Base-by-base conservation (phyloP, 106 monocot genomes). In the Dendrobium chrysotoxum region DNA sequence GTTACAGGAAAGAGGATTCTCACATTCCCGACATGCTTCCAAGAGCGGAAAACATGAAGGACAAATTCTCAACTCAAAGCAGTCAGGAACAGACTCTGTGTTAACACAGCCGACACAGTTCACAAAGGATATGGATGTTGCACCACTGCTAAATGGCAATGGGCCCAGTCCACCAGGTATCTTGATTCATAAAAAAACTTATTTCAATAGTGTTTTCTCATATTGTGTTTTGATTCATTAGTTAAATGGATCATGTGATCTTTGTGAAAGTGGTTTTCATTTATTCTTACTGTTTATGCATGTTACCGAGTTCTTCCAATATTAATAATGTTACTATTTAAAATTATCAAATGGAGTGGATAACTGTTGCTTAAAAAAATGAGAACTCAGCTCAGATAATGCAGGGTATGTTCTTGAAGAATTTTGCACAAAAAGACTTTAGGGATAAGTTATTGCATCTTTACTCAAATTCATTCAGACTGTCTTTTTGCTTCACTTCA, bases 1-100 rank as follows among this genome's bases (percentile, higher is more conserved):
- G 4, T 83, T 13, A 61, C 85, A 96, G 95, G 86, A 85, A 76
- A 81, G 31, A 77, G 93, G 93, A 72, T 35, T 93, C 55, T 18
- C 41, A 21, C 87, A 86, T 42, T 78, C 87, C 42, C 79, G 80
- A 53, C 75, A 88, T 81, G 79, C 79, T 31, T 85, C 86, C 13
- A 89, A 84, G 84, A 77, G 73, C 45, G 86, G 80, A 44, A 55
- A 72, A 57, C 23, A n/a, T 77, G 88, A 85, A 57, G 75, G 46
- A 41, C 53, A 71, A 17, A 21, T 30, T 76, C 46, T 64, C 13
- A 0, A 76, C 20, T 10, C 23, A 28, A 76, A 76, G 76, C 47
- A 47, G n/a, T 9, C 4, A 12, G 3, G 11, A 47, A 50, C 8
- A 74, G 41, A 74, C 21, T 42, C 20, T 41, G 21, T 47, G 4